Percentiles rank a stretch among this genome's conserved stretches.
These are phyloP conservation scores for Kalmanozyma brasiliensis DNA, from an alignment of 1,284 basidiomycete species.

Conservation along the genomic window DNA sequence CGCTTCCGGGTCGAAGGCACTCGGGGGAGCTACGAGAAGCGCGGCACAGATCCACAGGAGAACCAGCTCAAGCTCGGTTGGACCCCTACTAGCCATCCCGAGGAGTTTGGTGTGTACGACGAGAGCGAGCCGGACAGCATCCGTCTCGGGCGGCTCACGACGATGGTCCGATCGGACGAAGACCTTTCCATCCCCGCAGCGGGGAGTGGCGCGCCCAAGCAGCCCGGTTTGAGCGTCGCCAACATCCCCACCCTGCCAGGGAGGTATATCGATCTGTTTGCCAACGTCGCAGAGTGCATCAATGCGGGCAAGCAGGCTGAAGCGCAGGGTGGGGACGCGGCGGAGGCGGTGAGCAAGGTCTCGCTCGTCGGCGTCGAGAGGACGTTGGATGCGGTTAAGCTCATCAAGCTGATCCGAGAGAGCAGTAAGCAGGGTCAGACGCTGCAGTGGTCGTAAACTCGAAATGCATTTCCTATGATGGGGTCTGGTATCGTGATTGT, in stretches of 20 bases:
- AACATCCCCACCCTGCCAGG: conserved; percentile 64
- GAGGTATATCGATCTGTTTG: conserved; percentile 60
- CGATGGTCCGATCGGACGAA: conserved; percentile 26
- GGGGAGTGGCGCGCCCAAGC: conserved; percentile 32
- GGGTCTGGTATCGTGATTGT: neutral
- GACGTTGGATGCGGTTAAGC: conserved; percentile 51
- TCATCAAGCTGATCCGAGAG: conserved; percentile 54
- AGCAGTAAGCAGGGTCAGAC: conserved; percentile 54
- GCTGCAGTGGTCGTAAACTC: conserved; percentile 32
- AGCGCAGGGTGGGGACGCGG: conserved; percentile 19
- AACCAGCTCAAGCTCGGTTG: conserved; percentile 63
- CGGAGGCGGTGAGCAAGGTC: conserved; percentile 28
- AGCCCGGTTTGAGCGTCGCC: conserved; percentile 51
- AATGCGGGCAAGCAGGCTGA: conserved; percentile 41
- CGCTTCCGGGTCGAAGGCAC: conserved; percentile 62
- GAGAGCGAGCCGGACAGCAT: conserved; percentile 49
- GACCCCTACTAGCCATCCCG: conserved; percentile 51
- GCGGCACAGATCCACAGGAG: conserved; percentile 65
- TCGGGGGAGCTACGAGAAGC: conserved; percentile 61
- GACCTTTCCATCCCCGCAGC: conserved; percentile 25
- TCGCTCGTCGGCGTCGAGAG: conserved; percentile 47
- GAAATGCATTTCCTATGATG: conserved; percentile 3
- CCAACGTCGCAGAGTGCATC: conserved; percentile 59
- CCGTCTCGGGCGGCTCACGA: conserved; percentile 57
- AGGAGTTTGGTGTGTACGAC: conserved; percentile 62